These are phyloP conservation scores for Lepiota brunneoincarnata DNA, from an alignment of 768 basidiomycete genomes.

Conservation along the genomic window DNA sequence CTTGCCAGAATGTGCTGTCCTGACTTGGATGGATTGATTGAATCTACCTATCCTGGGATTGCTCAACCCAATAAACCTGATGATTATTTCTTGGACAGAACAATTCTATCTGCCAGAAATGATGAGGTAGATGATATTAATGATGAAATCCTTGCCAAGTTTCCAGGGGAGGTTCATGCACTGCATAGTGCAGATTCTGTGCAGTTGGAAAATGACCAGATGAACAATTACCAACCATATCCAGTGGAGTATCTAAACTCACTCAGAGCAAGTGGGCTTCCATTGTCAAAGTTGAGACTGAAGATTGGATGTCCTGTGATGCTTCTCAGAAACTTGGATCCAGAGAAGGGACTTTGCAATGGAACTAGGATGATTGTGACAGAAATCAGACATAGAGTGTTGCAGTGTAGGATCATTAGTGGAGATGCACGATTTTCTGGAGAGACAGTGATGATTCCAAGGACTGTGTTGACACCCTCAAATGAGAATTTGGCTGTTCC, in stretches of 20 bases:
- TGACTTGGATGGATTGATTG: not conserved
- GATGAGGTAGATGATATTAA: not conserved
- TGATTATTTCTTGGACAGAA: not conserved
- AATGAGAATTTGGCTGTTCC: slow-evolving; percentile 20
- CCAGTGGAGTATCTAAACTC: not conserved
- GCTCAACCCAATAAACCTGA: not conserved
- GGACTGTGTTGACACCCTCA: too few species aligned
- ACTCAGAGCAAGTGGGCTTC: not conserved
- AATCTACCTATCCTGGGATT: not conserved
- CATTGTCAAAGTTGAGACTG: not conserved
- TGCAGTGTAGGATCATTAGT: slow-evolving; percentile 32
- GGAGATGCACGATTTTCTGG: slow-evolving; percentile 31
- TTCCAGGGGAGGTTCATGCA: not conserved
- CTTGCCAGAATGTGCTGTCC: not conserved
- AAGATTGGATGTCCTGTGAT: slow-evolving; percentile 23
- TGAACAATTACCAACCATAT: not conserved
- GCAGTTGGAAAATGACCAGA: not conserved
- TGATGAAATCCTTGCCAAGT: not conserved
- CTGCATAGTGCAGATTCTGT: not conserved
- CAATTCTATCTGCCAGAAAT: not conserved
- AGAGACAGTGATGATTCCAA: too few species aligned
- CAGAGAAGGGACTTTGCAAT: slow-evolving; percentile 26
- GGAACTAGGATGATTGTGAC: slow-evolving; percentile 24
- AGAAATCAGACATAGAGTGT: slow-evolving; percentile 15
- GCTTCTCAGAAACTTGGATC: slow-evolving; percentile 27